These are phyloP conservation scores for Scortechinia acanthostroma DNA, from an alignment of 2,329 filamentous ascomycete genomes.

Conservation along the genomic window DNA sequence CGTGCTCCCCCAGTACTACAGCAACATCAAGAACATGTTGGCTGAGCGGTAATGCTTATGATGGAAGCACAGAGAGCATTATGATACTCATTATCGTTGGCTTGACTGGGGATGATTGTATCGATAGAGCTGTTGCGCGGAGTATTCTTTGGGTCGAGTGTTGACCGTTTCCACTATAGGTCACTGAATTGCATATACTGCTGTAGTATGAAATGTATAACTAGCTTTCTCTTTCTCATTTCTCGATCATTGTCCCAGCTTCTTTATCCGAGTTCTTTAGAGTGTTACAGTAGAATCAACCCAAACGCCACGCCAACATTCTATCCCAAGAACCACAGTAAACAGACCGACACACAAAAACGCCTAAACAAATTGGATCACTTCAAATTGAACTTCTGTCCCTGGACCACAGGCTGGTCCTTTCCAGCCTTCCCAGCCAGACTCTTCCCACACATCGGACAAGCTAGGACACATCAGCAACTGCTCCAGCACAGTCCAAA, in stretches of 20 bases:
- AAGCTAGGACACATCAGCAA: constrained; percentile 31
- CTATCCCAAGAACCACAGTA: too few relatives aligned
- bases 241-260: too few relatives aligned
- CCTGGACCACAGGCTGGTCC: constrained; percentile 41
- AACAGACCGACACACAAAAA: too few relatives aligned
- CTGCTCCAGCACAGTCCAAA: neutral
- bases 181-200: constrained; percentile 1
- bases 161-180: neutral
- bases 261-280: too few relatives aligned
- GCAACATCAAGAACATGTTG: constrained; percentile 56
- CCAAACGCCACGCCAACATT: neutral
- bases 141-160: neutral
- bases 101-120: neutral
- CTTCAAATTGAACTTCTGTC: constrained; percentile 57
- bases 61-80: too few relatives aligned
- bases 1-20: constrained; percentile 52
- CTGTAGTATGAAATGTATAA: constrained; percentile 1
- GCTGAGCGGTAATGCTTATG: constrained; percentile 42
- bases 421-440: constrained; percentile 33
- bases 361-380: too few relatives aligned
- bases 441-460: constrained; percentile 58
- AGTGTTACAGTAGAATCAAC: too few relatives aligned
- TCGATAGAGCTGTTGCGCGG: too few relatives aligned
- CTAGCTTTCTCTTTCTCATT: neutral
- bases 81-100: neutral